Percentiles rank a stretch among this genome's conserved stretches.
Evolutionary conservation across 75 land plant genomes (phyloP).

Genomic region (Pseudotsuga menziesii): DNA sequence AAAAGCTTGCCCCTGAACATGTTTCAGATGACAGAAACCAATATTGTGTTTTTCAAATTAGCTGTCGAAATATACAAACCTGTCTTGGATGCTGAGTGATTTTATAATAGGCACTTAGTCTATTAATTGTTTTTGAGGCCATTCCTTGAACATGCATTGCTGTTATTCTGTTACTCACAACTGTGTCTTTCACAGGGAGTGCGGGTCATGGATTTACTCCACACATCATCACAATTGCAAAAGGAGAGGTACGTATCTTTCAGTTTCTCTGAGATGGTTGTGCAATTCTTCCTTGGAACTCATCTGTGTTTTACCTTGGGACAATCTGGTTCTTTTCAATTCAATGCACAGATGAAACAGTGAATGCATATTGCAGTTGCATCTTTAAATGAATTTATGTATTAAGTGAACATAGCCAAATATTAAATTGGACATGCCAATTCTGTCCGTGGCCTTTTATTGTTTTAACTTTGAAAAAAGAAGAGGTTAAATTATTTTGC

Average conservation of each 20-base stretch:
- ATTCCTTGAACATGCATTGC: neutral
- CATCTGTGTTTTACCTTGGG: neutral
- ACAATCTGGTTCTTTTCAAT: neutral
- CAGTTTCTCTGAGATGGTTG: neutral
- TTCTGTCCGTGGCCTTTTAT: too few relatives aligned
- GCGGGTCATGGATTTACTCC: conserved; percentile 1
- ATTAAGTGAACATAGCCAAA: too few relatives aligned
- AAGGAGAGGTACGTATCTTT: neutral
- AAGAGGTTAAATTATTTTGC: neutral
- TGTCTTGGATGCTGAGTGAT: neutral
- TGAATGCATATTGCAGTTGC: neutral
- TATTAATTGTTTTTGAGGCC: neutral
- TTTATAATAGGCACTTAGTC: neutral
- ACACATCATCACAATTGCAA: neutral
- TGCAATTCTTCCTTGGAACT: neutral
- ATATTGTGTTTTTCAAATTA: neutral
- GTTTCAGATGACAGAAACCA: neutral
- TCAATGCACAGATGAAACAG: neutral
- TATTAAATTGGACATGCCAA: too few relatives aligned
- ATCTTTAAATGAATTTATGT: neutral
- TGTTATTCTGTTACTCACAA: neutral
- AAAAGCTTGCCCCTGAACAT: neutral
- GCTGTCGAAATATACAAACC: neutral
- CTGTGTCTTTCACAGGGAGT: neutral
- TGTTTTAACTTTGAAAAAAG: too few relatives aligned